phyloP scores from a whole-genome alignment of 1,139 yeast genomes.

The Oligophagozyma castellii region DNA sequence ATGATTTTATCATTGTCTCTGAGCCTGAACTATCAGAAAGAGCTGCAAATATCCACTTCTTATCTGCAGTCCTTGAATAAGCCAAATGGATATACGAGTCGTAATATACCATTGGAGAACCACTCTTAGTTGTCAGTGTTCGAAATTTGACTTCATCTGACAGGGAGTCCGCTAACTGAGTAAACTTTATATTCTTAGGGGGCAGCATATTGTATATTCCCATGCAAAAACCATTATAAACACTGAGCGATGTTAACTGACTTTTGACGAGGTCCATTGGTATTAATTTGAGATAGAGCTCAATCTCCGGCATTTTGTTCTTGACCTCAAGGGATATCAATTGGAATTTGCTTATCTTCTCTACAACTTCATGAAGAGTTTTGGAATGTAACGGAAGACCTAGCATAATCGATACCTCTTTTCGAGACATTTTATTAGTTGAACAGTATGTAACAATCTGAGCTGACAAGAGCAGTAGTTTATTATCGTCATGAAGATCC shows the following conservation, averaged over 20 bases:
- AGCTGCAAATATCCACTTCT: conserved; percentile 73
- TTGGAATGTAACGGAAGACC: conserved; percentile 24
- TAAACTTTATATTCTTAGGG: conserved; percentile 18
- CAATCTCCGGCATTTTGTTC: conserved; percentile 32
- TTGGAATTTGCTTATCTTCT: conserved; percentile 35
- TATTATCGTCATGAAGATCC: conserved; percentile 17
- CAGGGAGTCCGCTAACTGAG: conserved; percentile 22
- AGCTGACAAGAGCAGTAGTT: conserved; percentile 33
- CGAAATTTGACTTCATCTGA: conserved; percentile 36
- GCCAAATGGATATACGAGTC: conserved; percentile 77
- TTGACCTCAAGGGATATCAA: conserved; percentile 31
- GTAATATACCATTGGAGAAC: conserved; percentile 32
- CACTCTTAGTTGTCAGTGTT: conserved; percentile 26
- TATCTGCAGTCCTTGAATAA: conserved; percentile 69
- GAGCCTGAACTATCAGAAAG: conserved; percentile 82
- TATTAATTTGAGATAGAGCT: conserved; percentile 40
- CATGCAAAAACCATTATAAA: conserved; percentile 36
- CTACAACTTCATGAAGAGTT: conserved; percentile 32
- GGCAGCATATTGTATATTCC: conserved; percentile 53
- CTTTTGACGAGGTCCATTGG: conserved; percentile 40
- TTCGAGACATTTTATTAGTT: conserved; percentile 19
- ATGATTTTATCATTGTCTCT: conserved; percentile 48
- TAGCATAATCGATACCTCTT: conserved; percentile 22
- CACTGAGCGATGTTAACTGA: conserved; percentile 19
- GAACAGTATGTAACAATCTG: conserved; percentile 30